Percentiles rank a stretch among this genome's conserved stretches.
Conservation (phyloP, 305 asterid genomes). For the Salvia sclarea region DNA sequence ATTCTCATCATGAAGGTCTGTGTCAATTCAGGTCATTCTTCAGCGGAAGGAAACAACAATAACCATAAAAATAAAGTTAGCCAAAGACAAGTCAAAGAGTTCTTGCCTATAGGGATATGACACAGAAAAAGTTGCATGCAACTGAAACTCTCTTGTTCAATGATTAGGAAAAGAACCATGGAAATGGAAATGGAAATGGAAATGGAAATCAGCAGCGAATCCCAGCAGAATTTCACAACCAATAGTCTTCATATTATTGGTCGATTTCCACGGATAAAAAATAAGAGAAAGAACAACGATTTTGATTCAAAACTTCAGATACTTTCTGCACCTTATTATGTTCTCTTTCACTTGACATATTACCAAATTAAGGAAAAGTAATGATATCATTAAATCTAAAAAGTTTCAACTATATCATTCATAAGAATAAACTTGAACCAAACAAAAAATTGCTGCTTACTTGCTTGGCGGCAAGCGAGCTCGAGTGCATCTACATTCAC, state of each 20-base stretch:
- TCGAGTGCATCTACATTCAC: conserved; percentile 94
- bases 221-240: background rate
- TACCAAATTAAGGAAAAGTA: conserved; percentile 1
- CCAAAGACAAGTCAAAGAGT: background rate
- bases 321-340: background rate
- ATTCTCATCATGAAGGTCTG: background rate
- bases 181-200: conserved; percentile 13
- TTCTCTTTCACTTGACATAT: background rate
- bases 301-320: conserved; percentile 8
- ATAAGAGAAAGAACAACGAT: background rate
- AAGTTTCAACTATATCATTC: background rate
- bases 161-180: background rate
- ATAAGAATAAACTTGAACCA: conserved; percentile 22
- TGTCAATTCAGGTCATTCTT: background rate
- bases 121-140: background rate
- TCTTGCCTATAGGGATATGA: background rate
- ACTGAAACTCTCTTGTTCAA: conserved; percentile 12
- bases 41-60: conserved; percentile 12
- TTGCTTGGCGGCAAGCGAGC: conserved; percentile 91
- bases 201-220: conserved; percentile 17
- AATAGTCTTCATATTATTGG: conserved; percentile 2
- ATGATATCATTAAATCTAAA: conserved; percentile 2
- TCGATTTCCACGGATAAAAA: background rate
- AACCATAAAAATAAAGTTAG: background rate
- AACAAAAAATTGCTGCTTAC: conserved; percentile 48